Conservation (phyloP, 169 alveolate species). For the Eimeria sp. region DNA sequence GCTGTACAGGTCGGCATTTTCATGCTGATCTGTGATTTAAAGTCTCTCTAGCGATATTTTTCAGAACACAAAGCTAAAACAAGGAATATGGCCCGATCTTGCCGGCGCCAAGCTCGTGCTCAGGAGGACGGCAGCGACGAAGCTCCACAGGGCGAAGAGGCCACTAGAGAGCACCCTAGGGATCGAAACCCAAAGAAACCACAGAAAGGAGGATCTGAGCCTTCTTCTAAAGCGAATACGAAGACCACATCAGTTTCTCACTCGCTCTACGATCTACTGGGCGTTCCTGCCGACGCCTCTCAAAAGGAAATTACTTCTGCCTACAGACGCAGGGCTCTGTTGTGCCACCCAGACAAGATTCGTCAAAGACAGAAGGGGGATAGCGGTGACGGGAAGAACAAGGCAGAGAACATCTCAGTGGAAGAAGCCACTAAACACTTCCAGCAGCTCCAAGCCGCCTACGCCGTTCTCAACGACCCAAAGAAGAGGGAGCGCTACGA, state of each 20-base stretch:
- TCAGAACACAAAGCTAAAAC: background rate
- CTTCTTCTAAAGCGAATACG: background rate
- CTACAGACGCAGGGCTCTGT: constrained; percentile 90
- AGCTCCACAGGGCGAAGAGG: background rate
- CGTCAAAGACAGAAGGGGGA: constrained; percentile 53
- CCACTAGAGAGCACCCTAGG: background rate
- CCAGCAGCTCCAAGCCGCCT: constrained; percentile 80
- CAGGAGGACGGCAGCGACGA: background rate
- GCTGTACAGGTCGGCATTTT: background rate
- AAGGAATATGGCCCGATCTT: constrained; percentile 35
- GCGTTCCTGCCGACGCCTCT: constrained; percentile 84
- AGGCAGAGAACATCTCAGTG: background rate
- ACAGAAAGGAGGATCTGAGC: background rate
- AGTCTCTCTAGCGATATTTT: background rate
- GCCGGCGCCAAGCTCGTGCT: constrained; percentile 11
- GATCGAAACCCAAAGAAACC: background rate
- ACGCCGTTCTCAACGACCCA: constrained; percentile 77
- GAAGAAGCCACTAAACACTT: constrained; percentile 80
- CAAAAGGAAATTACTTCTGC: constrained; percentile 92
- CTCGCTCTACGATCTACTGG: constrained; percentile 84
- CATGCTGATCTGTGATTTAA: background rate
- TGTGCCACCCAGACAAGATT: constrained; percentile 96
- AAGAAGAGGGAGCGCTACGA: constrained; percentile 71
- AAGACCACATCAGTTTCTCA: background rate
- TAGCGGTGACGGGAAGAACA: background rate